phyloP scores from a whole-genome alignment of 345 rosid species.

The Chamaenerion angustifolium region DNA sequence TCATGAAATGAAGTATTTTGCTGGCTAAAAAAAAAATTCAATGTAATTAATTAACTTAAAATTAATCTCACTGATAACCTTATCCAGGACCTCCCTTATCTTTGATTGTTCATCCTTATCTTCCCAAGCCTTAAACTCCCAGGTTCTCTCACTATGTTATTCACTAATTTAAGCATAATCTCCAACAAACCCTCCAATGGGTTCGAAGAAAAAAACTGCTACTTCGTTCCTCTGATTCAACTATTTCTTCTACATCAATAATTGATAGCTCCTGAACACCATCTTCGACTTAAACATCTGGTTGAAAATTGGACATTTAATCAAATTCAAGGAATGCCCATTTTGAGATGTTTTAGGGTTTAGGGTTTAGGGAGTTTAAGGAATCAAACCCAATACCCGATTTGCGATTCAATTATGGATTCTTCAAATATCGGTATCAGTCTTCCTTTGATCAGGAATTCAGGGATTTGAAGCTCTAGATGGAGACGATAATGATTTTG shows the following conservation, averaged over 20 bases:
- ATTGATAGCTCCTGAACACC: slow-evolving; percentile 7
- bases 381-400: slow-evolving; percentile 53
- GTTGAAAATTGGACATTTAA: slow-evolving; percentile 61
- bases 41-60: too few relatives aligned
- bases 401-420: slow-evolving; percentile 18
- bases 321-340: slow-evolving; percentile 49
- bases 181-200: slow-evolving; percentile 44
- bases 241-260: slow-evolving; percentile 10
- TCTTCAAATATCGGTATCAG: slow-evolving; percentile 10
- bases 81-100: slow-evolving; percentile 67
- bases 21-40: too few relatives aligned
- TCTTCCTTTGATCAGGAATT: slow-evolving; percentile 20
- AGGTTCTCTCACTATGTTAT: slow-evolving; percentile 68
- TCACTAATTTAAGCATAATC: slow-evolving; percentile 49
- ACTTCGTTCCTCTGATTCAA: slow-evolving; percentile 33
- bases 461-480: slow-evolving; percentile 24
- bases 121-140: slow-evolving; percentile 69
- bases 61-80: slow-evolving; percentile 64
- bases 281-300: slow-evolving; percentile 18
- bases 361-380: slow-evolving; percentile 50
- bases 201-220: slow-evolving; percentile 44
- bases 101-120: slow-evolving; percentile 65
- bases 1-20: too few relatives aligned
- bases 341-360: slow-evolving; percentile 57
- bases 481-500: slow-evolving; percentile 17